These are phyloP conservation scores for Tephrocybe rancida DNA, from an alignment of 768 basidiomycete genomes.

Conservation along the genomic window DNA sequence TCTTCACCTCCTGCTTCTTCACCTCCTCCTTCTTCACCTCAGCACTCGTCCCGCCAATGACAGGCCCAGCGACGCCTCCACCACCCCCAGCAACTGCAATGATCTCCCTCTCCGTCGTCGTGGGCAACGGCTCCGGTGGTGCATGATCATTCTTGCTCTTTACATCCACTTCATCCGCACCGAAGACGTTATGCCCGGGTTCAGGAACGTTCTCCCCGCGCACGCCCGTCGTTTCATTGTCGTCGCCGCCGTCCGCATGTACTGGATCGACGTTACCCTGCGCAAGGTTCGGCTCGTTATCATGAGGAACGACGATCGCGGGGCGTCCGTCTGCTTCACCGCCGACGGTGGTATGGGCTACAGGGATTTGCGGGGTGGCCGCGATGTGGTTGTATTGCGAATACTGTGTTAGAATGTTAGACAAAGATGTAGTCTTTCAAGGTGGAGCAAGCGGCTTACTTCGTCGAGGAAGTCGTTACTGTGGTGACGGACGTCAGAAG, in stretches of 20 bases:
- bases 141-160: slow-evolving; percentile 39
- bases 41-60: slow-evolving; percentile 15
- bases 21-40: slow-evolving; percentile 9
- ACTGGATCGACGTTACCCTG: slow-evolving; percentile 5
- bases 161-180: slow-evolving; percentile 45
- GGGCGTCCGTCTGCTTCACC: slow-evolving; percentile 57
- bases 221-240: slow-evolving; percentile 27
- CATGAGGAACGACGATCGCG: slow-evolving; percentile 49
- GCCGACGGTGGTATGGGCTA: slow-evolving; percentile 49
- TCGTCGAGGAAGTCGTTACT: slow-evolving; percentile 73
- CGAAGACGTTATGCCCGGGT: slow-evolving; percentile 79
- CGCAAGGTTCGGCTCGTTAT: slow-evolving; percentile 3
- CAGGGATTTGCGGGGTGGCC: slow-evolving; percentile 39
- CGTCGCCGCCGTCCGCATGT: slow-evolving; percentile 9
- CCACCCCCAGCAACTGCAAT: slow-evolving; percentile 9
- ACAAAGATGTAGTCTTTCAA: not conserved
- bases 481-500: not conserved
- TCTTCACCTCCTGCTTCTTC: not conserved
- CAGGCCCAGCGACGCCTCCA: slow-evolving; percentile 12
- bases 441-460: slow-evolving; percentile 46
- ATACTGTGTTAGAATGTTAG: slow-evolving; percentile 42
- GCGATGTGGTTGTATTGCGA: slow-evolving; percentile 48
- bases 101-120: slow-evolving; percentile 15
- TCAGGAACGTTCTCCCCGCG: slow-evolving; percentile 59
- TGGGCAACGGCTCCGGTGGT: slow-evolving; percentile 5